Evolutionary conservation across 495 filamentous ascomycete species (phyloP).

Genomic region (Chaetomium tenue): DNA sequence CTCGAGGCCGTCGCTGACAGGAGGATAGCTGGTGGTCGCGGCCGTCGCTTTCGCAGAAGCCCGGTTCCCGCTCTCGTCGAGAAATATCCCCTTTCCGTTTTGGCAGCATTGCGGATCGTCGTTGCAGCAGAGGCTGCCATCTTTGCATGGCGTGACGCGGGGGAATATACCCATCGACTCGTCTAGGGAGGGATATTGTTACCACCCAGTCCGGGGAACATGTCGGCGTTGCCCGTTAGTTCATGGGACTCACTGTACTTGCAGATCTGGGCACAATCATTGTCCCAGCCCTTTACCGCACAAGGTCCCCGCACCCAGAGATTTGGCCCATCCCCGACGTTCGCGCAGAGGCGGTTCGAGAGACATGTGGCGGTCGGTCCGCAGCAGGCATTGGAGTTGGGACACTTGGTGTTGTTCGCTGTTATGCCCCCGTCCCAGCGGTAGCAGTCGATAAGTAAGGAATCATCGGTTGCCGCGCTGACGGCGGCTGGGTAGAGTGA

Average conservation of each 20-base stretch:
- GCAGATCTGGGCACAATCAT: constrained; percentile 33
- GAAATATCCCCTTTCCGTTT: constrained; percentile 28
- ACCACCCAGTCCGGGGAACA: neutral
- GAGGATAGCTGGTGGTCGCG: constrained; percentile 26
- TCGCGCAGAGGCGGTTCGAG: constrained; percentile 29
- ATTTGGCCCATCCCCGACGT: constrained; percentile 18
- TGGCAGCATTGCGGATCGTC: constrained; percentile 31
- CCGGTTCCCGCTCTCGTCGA: constrained; percentile 27
- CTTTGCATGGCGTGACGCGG: constrained; percentile 27
- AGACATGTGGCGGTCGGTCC: constrained; percentile 24
- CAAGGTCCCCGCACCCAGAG: constrained; percentile 32
- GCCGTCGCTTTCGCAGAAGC: constrained; percentile 14
- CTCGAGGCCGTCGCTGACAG: neutral
- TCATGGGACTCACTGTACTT: constrained; percentile 31
- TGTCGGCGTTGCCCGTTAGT: neutral
- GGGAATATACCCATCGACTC: constrained; percentile 25
- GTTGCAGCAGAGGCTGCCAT: constrained; percentile 36
- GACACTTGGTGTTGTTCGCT: constrained; percentile 26
- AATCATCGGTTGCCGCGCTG: neutral
- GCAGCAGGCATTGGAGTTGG: constrained; percentile 30
- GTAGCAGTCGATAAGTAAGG: constrained; percentile 22
- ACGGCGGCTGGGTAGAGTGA: neutral
- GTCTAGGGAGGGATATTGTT: constrained; percentile 1
- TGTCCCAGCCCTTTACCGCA: constrained; percentile 23
- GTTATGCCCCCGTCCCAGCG: constrained; percentile 14